Evolutionary conservation across 371 early-diverging fungal genomes (phyloP).

Genomic region (Rhizomucor pusillus): DNA sequence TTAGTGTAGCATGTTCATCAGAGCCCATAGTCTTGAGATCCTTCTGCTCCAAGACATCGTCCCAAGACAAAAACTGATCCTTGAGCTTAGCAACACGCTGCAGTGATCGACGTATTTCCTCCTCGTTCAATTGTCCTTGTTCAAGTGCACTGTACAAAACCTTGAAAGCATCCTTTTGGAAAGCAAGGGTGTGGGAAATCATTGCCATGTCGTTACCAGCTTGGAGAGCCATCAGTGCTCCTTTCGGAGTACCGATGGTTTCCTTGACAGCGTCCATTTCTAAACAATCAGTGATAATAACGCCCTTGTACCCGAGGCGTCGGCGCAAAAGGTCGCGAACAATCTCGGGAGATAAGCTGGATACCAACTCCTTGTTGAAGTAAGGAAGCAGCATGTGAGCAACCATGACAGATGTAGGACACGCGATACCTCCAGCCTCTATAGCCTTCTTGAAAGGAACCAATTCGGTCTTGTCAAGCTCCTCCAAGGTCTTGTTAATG

Average conservation of each 20-base stretch:
- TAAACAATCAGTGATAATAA: slow-evolving; percentile 48
- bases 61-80: slow-evolving; percentile 35
- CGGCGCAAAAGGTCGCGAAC: slow-evolving; percentile 33
- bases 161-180: slow-evolving; percentile 30
- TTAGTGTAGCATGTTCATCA: slow-evolving; percentile 18
- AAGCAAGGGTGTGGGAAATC: slow-evolving; percentile 42
- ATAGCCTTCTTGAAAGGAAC: slow-evolving; percentile 36
- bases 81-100: slow-evolving; percentile 34
- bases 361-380: slow-evolving; percentile 18
- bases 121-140: slow-evolving; percentile 6
- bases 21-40: slow-evolving; percentile 22
- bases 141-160: slow-evolving; percentile 16
- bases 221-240: slow-evolving; percentile 35
- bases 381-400: slow-evolving; percentile 46
- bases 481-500: slow-evolving; percentile 36
- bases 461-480: slow-evolving; percentile 36
- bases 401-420: slow-evolving; percentile 47
- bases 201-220: slow-evolving; percentile 53
- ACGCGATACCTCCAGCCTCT: slow-evolving; percentile 9
- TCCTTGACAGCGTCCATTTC: slow-evolving; percentile 55
- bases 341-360: slow-evolving; percentile 38
- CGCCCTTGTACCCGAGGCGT: slow-evolving; percentile 37
- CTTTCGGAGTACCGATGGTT: slow-evolving; percentile 32
- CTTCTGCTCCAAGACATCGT: slow-evolving; percentile 14
- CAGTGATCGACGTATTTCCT: slow-evolving; percentile 16